These are phyloP conservation scores for Pseudopediastrum boryanum DNA, from an alignment of 139 green algal genomes.

Conservation along the genomic window DNA sequence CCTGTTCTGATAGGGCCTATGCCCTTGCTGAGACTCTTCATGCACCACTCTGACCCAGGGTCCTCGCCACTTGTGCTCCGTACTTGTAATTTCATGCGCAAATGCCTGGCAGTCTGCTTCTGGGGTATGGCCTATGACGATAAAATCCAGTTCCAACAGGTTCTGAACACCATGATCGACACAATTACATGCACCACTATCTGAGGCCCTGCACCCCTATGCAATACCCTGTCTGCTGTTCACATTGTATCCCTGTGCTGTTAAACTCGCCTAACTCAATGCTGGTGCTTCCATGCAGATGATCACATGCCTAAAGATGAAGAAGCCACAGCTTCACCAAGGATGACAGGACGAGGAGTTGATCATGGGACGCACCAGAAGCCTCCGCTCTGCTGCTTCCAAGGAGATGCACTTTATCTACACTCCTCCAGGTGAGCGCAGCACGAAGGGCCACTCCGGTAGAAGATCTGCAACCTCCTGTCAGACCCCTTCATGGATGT, in stretches of 20 bases:
- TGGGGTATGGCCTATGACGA: slow-evolving; percentile 13
- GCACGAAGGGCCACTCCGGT: slow-evolving; percentile 41
- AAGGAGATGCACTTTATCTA: not conserved
- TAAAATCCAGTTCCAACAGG: slow-evolving; percentile 36
- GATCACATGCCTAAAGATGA: no score
- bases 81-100: not conserved
- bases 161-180: slow-evolving; percentile 52
- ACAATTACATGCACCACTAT: slow-evolving; percentile 82
- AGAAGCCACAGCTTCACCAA: no score
- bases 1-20: slow-evolving; percentile 50
- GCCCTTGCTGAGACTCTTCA: slow-evolving; percentile 42
- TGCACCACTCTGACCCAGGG: slow-evolving; percentile 62
- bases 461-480: slow-evolving; percentile 4
- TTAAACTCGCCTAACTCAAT: not conserved
- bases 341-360: no score
- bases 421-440: slow-evolving; percentile 16
- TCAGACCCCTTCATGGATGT: slow-evolving; percentile 10
- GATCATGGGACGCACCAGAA: not conserved
- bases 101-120: not conserved
- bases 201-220: slow-evolving; percentile 49
- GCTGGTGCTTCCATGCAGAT: no score
- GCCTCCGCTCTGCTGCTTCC: not conserved
- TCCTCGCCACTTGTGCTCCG: not conserved
- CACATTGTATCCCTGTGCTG: not conserved
- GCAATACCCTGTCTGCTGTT: not conserved